Evolutionary conservation across 1,284 basidiomycete species (phyloP).

Genomic region (Heterobasidion occidentale): DNA sequence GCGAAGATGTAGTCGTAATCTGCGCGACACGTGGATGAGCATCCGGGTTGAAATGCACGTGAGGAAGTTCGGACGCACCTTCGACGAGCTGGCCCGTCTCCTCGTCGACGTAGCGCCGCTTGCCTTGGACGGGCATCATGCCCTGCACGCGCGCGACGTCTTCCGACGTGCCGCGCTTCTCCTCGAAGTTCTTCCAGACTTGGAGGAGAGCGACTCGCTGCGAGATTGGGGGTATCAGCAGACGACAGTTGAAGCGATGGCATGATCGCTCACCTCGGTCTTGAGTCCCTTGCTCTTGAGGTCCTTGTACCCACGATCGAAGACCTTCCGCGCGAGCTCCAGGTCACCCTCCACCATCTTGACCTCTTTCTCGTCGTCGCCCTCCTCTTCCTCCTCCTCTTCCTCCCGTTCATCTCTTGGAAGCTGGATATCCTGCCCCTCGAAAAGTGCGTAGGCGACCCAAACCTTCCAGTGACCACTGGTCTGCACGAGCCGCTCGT

Average conservation of each 20-base stretch:
- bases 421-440: slow-evolving; percentile 61
- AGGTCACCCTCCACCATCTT: slow-evolving; percentile 67
- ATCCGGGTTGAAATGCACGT: not conserved
- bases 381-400: slow-evolving; percentile 69
- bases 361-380: slow-evolving; percentile 42
- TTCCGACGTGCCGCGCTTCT: slow-evolving; percentile 61
- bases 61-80: slow-evolving; percentile 41
- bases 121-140: slow-evolving; percentile 89
- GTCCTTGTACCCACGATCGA: slow-evolving; percentile 82
- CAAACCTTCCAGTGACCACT: slow-evolving; percentile 95
- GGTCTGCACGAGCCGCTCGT: slow-evolving; percentile 81
- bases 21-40: slow-evolving; percentile 20
- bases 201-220: slow-evolving; percentile 85
- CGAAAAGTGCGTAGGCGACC: slow-evolving; percentile 76
- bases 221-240: not conserved
- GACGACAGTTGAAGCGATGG: too few relatives aligned
- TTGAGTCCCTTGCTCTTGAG: slow-evolving; percentile 77
- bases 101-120: slow-evolving; percentile 76
- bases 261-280: slow-evolving; percentile 60
- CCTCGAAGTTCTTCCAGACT: slow-evolving; percentile 91
- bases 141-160: slow-evolving; percentile 73
- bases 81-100: slow-evolving; percentile 83
- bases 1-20: slow-evolving; percentile 94
- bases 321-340: slow-evolving; percentile 66
- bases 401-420: slow-evolving; percentile 65